A percentile compares a stretch with the other conserved stretches of the same genome.
These are phyloP conservation scores for Cladosporium sp. DNA, from an alignment of 2,329 filamentous ascomycete species.

Conservation along the genomic window DNA sequence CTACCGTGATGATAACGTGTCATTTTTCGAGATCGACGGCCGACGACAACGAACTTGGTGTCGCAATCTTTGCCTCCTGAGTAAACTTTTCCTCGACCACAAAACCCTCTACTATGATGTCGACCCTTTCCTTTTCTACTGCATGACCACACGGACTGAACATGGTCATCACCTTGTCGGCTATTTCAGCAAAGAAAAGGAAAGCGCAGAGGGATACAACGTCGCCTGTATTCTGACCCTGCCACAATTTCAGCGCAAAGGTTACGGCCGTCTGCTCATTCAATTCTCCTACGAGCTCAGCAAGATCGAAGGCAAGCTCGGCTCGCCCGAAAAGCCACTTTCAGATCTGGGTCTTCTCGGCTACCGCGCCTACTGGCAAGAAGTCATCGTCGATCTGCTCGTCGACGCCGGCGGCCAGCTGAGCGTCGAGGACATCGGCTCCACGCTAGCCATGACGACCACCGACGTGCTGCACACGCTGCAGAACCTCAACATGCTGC, in stretches of 20 bases:
- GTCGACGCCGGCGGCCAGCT: conserved; percentile 64
- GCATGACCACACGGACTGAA: conserved; percentile 86
- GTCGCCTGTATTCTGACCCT: conserved; percentile 95
- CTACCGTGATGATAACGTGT: conserved; percentile 88
- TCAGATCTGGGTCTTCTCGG: conserved; percentile 88
- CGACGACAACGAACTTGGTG: conserved; percentile 93
- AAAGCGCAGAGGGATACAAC: conserved; percentile 94
- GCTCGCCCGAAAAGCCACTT: conserved; percentile 92
- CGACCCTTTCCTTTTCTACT: conserved; percentile 98
- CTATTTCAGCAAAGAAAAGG: conserved; percentile 99
- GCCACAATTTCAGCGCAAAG: conserved; percentile 92
- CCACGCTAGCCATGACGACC: conserved; percentile 84
- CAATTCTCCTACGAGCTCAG: conserved; percentile 97
- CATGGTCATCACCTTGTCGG: conserved; percentile 93
- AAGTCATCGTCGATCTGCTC: conserved; percentile 85
- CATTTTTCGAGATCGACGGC: conserved; percentile 96
- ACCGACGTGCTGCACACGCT: conserved; percentile 93
- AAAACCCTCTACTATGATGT: conserved; percentile 99
- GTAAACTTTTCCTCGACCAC: conserved; percentile 94
- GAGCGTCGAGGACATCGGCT: conserved; percentile 79
- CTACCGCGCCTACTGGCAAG: conserved; percentile 96
- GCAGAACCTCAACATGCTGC: conserved; percentile 88
- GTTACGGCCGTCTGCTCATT: conserved; percentile 87
- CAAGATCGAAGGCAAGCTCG: conserved; percentile 89
- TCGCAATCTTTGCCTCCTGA: conserved; percentile 87